Percentiles rank a stretch among this genome's conserved stretches.
Evolutionary conservation across 1,284 basidiomycete genomes (phyloP).

Genomic region (Rhodotorula glutinis): DNA sequence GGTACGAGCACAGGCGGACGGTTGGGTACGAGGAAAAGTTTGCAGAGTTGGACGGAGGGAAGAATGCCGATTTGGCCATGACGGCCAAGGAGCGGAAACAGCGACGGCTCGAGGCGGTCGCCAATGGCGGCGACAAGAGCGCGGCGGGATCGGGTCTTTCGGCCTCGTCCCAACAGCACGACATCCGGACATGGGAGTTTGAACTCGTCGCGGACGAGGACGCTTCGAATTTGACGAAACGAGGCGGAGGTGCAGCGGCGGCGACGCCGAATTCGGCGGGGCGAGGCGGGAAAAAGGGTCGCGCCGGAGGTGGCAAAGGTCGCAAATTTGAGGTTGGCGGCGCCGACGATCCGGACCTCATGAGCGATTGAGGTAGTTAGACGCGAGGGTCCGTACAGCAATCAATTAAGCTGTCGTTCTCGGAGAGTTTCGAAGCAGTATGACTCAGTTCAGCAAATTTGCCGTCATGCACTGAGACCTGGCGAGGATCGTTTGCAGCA

Average conservation of each 20-base stretch:
- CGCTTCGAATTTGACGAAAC: no score
- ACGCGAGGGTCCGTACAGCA: neutral
- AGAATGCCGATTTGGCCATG: conserved; percentile 29
- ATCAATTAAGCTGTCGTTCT: neutral
- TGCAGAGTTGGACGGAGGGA: conserved; percentile 6
- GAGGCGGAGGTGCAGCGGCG: neutral
- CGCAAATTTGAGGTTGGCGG: neutral
- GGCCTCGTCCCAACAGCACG: no score
- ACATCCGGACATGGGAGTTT: conserved; percentile 38
- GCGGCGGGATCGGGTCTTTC: no score
- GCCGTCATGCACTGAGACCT: no score
- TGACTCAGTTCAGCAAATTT: no score
- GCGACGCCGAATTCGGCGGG: neutral
- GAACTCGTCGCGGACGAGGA: conserved; percentile 19
- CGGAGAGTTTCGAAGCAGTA: no score
- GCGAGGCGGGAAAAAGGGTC: neutral
- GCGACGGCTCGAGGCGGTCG: conserved; percentile 8
- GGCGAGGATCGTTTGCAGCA: no score
- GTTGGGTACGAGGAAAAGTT: conserved; percentile 61
- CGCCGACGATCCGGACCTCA: neutral
- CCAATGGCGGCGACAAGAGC: conserved; percentile 1
- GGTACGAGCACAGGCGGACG: conserved; percentile 88
- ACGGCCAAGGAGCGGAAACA: conserved; percentile 25
- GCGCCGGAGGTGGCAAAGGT: neutral
- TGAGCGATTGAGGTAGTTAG: neutral